Conservation (phyloP, 2,329 filamentous ascomycete genomes). For the Cladorrhinum sp. region DNA sequence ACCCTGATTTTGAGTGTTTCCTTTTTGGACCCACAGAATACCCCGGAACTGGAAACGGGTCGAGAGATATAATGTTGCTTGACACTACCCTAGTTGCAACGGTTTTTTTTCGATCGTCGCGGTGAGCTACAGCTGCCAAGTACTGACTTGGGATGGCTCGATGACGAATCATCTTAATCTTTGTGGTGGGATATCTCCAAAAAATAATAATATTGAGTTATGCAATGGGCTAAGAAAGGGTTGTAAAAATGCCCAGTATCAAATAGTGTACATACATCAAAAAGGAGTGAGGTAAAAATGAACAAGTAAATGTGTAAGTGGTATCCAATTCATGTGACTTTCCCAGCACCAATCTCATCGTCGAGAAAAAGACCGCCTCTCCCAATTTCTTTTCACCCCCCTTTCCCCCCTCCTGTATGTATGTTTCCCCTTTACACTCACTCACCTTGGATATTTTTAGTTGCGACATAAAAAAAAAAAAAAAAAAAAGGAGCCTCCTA, state of each 20-base stretch:
- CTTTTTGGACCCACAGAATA: neutral
- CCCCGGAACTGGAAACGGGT: neutral
- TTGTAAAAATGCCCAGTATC: neutral
- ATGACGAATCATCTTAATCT: neutral
- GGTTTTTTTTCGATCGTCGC: neutral
- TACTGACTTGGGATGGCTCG: neutral
- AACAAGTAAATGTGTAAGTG: neutral
- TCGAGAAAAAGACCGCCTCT: neutral
- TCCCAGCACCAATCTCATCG: neutral
- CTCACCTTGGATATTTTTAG: neutral
- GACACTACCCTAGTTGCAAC: neutral
- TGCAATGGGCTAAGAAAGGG: neutral
- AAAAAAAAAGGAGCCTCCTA: neutral
- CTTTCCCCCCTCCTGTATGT: neutral
- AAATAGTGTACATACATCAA: conserved; percentile 1
- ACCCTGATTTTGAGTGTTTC: neutral
- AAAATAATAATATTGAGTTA: neutral
- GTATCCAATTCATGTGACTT: conserved; percentile 4
- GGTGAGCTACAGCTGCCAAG: neutral
- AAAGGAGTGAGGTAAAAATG: neutral
- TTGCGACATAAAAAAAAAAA: neutral
- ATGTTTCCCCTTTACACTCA: neutral
- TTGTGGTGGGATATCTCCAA: neutral
- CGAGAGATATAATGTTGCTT: too few relatives aligned
- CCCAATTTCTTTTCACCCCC: neutral